A percentile compares a stretch with the other conserved stretches of the same genome.
These are phyloP conservation scores for Aspergillus ibericus DNA, from an alignment of 2,329 filamentous ascomycete genomes.

Conservation along the genomic window DNA sequence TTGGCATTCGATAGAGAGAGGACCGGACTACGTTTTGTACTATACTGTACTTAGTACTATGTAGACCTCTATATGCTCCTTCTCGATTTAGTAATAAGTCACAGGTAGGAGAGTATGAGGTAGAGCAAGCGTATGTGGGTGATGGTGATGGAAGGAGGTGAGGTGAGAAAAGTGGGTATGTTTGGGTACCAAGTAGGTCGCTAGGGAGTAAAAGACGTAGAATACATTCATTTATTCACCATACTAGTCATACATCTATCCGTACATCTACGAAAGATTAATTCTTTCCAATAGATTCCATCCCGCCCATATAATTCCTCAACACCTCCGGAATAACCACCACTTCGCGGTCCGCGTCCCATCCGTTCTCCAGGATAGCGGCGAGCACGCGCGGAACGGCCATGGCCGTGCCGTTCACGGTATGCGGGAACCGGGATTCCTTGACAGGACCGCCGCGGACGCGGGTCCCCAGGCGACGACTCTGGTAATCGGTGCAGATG, in stretches of 20 bases:
- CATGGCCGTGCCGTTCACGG: slow-evolving; percentile 89
- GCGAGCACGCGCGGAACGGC: slow-evolving; percentile 88
- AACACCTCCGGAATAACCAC: slow-evolving; percentile 78
- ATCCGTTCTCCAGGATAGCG: slow-evolving; percentile 85
- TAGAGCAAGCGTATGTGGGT: too few species aligned
- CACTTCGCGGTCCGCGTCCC: slow-evolving; percentile 67
- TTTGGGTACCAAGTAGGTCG: too few species aligned
- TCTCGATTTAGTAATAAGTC: too few species aligned
- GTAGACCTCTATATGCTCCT: too few species aligned
- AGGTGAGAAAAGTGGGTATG: too few species aligned
- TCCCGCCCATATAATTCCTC: slow-evolving; percentile 79
- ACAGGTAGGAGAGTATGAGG: too few species aligned
- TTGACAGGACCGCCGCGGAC: slow-evolving; percentile 53
- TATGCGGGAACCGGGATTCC: slow-evolving; percentile 73
- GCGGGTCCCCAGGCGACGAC: slow-evolving; percentile 74
- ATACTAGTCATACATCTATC: neutral
- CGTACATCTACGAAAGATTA: neutral
- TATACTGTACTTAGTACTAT: too few species aligned
- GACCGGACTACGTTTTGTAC: too few species aligned
- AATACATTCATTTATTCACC: neutral
- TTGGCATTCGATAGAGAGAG: too few species aligned
- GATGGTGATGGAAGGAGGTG: too few species aligned
- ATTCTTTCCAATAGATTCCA: slow-evolving; percentile 59
- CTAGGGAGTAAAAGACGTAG: neutral
- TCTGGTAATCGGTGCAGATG: slow-evolving; percentile 94